Conservation (phyloP, 2,329 filamentous ascomycete species). For the Epichloe elymi region DNA sequence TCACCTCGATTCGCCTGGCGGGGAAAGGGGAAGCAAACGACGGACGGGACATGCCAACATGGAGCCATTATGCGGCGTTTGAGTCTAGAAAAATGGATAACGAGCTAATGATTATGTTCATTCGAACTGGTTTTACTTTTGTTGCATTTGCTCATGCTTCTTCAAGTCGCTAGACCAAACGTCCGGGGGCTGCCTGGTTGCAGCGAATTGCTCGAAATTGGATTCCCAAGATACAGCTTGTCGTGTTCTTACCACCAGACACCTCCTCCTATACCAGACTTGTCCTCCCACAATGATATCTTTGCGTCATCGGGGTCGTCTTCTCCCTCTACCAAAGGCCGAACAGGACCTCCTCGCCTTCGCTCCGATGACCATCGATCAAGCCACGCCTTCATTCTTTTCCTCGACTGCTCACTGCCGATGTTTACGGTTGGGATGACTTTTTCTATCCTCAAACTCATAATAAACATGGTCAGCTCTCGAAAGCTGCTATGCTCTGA, state of each 20-base stretch:
- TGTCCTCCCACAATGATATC: constrained; percentile 26
- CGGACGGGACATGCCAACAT: neutral
- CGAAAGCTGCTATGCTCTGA: constrained; percentile 92
- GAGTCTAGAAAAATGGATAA: neutral
- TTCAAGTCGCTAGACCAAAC: neutral
- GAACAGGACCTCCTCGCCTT: constrained; percentile 39
- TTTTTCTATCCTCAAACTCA: constrained; percentile 73
- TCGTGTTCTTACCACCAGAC: constrained; percentile 23
- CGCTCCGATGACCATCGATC: constrained; percentile 50
- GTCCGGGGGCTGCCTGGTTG: neutral
- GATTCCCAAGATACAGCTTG: constrained; percentile 5
- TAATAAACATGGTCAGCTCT: constrained; percentile 87
- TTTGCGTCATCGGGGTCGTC: constrained; percentile 18
- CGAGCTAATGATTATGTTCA: neutral
- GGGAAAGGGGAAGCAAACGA: neutral
- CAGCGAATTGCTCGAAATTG: neutral
- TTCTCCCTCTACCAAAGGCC: constrained; percentile 27
- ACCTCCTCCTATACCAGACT: constrained; percentile 23
- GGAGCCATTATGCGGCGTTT: constrained; percentile 1
- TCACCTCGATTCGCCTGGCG: neutral
- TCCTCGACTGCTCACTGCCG: constrained; percentile 42
- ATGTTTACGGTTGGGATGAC: constrained; percentile 90
- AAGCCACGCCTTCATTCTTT: constrained; percentile 51
- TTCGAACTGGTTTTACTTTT: neutral
- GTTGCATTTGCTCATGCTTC: neutral